Conservation (phyloP, 495 filamentous ascomycete species). For the Penicillium simplicissimum region DNA sequence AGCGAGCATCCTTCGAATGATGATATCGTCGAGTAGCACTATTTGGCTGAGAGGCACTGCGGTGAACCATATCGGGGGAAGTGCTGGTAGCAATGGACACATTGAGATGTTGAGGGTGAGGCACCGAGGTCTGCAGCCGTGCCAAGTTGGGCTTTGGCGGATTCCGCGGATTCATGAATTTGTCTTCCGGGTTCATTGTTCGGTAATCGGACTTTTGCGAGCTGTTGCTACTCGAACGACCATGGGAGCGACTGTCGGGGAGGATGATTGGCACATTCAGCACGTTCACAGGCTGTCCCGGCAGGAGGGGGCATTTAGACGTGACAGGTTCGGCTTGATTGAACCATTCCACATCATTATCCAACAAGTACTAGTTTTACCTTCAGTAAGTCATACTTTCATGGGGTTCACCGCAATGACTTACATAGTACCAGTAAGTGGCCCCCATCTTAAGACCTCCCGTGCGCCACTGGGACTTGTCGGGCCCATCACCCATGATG, state of each 20-base stretch:
- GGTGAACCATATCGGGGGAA: conserved; percentile 32
- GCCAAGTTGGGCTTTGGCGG: conserved; percentile 52
- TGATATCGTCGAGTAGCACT: conserved; percentile 29
- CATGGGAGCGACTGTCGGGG: conserved; percentile 44
- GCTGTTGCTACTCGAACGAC: conserved; percentile 39
- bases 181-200: conserved; percentile 78
- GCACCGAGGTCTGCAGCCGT: conserved; percentile 59
- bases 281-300: conserved; percentile 82
- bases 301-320: conserved; percentile 79
- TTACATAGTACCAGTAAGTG: conserved; percentile 93
- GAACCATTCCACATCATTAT: conserved; percentile 71
- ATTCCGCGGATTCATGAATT: conserved; percentile 68
- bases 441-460: conserved; percentile 88
- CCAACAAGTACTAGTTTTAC: conserved; percentile 68
- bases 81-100: conserved; percentile 27
- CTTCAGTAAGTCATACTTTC: neutral
- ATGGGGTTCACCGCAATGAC: conserved; percentile 29
- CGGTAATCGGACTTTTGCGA: conserved; percentile 52
- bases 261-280: conserved; percentile 74
- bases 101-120: conserved; percentile 36
- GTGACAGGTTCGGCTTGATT: conserved; percentile 71
- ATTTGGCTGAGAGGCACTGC: conserved; percentile 40
- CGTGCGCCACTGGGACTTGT: conserved; percentile 57
- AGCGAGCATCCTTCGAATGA: conserved; percentile 37
- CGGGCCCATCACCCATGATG: conserved; percentile 78